Base-by-base conservation (phyloP, 257 asterid species). In the Ligustrum vulgare region DNA sequence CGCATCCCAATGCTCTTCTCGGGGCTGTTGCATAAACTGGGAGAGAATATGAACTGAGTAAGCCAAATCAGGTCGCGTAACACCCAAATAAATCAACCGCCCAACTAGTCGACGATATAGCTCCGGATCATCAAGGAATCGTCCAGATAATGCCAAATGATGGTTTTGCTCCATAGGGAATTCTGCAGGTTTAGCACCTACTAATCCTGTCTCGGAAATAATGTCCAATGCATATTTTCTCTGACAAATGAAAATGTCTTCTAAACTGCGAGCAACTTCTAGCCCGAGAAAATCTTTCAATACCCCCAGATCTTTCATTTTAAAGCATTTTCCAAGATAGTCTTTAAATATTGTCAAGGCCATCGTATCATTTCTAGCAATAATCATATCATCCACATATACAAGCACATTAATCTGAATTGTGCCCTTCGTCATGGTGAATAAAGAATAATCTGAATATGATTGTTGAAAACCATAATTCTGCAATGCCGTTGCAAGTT, bases 361-460 rank as follows among this genome's bases (percentile, higher is more conserved):
- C 8, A 4, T 49, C n/a, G 4, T n/a, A 54, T 72, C 35, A 25
- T 54, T 72, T 0, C 78, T 35, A 0, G 75, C 4, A 18, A 78
- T 62, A 0, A 81, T 32, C 49, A 78, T 18, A 22, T 64, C 78
- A 20, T 82, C 79, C 11, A 75, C 83, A 72, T 79, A 69, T 1
- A 79, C 65, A 4, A 79, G 28, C 0, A 75, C 71, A 51, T 67
- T 16, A n/a, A 70, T 28, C 1, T 67, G 54, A 9, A 31, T 8
- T 1, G 1, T 1, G 1, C 67, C 70, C 3, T 9, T 20, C 0
- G 18, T 2, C n/a, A 11, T 45, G 2, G 45, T 22, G 36, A 81
- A 77, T 6, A 77, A 11, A 1, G 65, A 77, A 35, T 81, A 63
- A 69, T 81, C 76, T 0, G 73, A 65, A 15, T 31, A 37, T 2